phyloP scores from a whole-genome alignment of 1,139 yeast species.

The Yamadazyma friedrichii region DNA sequence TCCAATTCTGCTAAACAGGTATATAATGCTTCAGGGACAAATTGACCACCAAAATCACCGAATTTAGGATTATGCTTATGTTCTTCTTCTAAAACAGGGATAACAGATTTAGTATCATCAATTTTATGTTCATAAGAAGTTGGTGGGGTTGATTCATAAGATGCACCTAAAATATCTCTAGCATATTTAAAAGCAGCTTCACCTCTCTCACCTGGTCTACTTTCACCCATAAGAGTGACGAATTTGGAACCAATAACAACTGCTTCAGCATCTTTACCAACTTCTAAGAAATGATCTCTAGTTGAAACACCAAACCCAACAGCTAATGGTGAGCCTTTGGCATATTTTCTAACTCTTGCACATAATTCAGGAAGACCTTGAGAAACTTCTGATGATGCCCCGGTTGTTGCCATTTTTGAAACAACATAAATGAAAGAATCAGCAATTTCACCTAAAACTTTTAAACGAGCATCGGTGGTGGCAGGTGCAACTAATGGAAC shows the following conservation, averaged over 20 bases:
- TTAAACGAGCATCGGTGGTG: constrained; percentile 85
- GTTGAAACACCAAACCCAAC: constrained; percentile 98
- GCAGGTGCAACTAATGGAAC: constrained; percentile 96
- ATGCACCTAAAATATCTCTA: constrained; percentile 66
- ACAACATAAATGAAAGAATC: constrained; percentile 95
- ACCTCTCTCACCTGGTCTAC: constrained; percentile 59
- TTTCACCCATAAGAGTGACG: constrained; percentile 64
- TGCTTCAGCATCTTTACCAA: constrained; percentile 83
- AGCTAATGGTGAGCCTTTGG: constrained; percentile 82
- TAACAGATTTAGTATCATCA: constrained; percentile 23
- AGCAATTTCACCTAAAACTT: constrained; percentile 76
- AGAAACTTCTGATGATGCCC: constrained; percentile 70
- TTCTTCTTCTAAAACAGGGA: constrained; percentile 50
- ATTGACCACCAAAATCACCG: constrained; percentile 98
- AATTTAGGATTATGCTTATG: constrained; percentile 69
- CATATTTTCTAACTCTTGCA: constrained; percentile 67
- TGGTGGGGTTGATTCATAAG: constrained; percentile 39
- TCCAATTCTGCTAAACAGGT: constrained; percentile 89
- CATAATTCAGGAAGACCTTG: constrained; percentile 67
- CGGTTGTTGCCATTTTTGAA: constrained; percentile 97
- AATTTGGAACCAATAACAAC: constrained; percentile 93
- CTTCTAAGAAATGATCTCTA: constrained; percentile 81
- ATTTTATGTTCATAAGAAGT: constrained; percentile 24
- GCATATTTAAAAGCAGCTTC: constrained; percentile 66
- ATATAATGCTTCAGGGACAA: constrained; percentile 94